Conservation (phyloP, 768 basidiomycete genomes). For the Pulveroboletus sp. region DNA sequence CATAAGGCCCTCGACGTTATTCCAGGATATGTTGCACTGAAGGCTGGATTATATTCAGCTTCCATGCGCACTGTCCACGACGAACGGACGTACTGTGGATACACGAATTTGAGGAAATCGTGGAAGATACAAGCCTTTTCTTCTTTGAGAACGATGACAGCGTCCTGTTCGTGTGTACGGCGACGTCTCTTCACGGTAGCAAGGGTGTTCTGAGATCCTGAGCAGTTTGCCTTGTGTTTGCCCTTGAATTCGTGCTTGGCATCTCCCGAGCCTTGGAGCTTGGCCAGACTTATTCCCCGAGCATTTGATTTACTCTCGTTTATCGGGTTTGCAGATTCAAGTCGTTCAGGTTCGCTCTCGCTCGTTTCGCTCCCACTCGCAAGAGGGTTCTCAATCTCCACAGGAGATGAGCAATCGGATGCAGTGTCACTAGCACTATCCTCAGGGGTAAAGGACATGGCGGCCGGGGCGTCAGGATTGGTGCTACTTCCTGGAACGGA, state of each 20-base stretch:
- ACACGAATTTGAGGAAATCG: constrained; percentile 89
- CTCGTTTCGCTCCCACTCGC: constrained; percentile 32
- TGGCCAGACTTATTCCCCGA: constrained; percentile 52
- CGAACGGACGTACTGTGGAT: constrained; percentile 69
- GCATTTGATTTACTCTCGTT: constrained; percentile 35
- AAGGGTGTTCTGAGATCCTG: constrained; percentile 32
- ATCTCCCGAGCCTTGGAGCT: constrained; percentile 42
- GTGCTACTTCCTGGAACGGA: constrained; percentile 48
- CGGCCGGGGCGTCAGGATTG: constrained; percentile 39
- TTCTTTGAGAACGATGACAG: constrained; percentile 85
- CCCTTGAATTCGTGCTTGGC: constrained; percentile 22
- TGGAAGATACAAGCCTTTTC: constrained; percentile 88
- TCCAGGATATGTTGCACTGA: constrained; percentile 92
- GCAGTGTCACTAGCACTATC: constrained; percentile 35
- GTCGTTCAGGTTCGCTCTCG: constrained; percentile 34
- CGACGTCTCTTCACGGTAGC: constrained; percentile 40
- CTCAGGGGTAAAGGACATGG: constrained; percentile 58
- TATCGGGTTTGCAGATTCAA: constrained; percentile 11
- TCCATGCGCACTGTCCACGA: not conserved
- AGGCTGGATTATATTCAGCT: constrained; percentile 41
- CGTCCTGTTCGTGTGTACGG: constrained; percentile 56
- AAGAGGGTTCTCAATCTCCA: constrained; percentile 35
- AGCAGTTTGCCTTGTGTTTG: constrained; percentile 17
- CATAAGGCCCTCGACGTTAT: constrained; percentile 88
- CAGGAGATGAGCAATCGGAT: constrained; percentile 40